Conservation (phyloP, 164 flowering plant genomes). For the Nymphaea colorata region DNA sequence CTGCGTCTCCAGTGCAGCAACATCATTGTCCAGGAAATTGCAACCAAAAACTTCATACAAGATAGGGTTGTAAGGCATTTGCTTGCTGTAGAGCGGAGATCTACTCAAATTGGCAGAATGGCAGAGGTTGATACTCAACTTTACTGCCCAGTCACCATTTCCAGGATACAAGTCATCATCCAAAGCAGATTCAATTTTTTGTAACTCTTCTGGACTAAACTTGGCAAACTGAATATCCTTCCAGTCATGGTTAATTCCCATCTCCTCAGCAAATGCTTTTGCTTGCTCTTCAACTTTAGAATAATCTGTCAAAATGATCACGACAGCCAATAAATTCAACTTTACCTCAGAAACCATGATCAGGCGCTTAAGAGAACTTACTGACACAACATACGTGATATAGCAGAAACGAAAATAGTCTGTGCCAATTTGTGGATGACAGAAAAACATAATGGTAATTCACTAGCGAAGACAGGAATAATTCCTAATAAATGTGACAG, state of each 20-base stretch:
- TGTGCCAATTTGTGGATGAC: too few relatives aligned
- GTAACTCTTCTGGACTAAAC: conserved; percentile 53
- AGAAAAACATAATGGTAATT: too few relatives aligned
- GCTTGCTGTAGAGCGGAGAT: conserved; percentile 85
- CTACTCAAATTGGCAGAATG: conserved; percentile 81
- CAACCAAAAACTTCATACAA: conserved; percentile 82
- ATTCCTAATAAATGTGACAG: too few relatives aligned
- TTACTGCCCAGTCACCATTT: conserved; percentile 94
- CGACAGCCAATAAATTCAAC: too few relatives aligned
- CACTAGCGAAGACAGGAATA: too few relatives aligned
- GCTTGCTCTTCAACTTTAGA: conserved; percentile 72
- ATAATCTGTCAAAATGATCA: conserved; percentile 42
- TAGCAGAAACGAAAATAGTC: too few relatives aligned
- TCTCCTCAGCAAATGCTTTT: conserved; percentile 55
- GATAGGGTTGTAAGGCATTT: conserved; percentile 86
- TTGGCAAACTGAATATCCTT: conserved; percentile 44
- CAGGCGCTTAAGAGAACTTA: too few relatives aligned
- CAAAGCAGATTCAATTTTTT: conserved; percentile 46
- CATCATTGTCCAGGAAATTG: conserved; percentile 27
- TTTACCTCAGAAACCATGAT: too few relatives aligned
- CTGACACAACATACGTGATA: too few relatives aligned
- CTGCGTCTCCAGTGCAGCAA: conserved; percentile 17
- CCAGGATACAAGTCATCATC: conserved; percentile 61
- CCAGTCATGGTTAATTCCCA: conserved; percentile 52
- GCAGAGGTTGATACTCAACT: conserved; percentile 78